Conservation (phyloP, 805 yeast species). For the Candida multigemmis region DNA sequence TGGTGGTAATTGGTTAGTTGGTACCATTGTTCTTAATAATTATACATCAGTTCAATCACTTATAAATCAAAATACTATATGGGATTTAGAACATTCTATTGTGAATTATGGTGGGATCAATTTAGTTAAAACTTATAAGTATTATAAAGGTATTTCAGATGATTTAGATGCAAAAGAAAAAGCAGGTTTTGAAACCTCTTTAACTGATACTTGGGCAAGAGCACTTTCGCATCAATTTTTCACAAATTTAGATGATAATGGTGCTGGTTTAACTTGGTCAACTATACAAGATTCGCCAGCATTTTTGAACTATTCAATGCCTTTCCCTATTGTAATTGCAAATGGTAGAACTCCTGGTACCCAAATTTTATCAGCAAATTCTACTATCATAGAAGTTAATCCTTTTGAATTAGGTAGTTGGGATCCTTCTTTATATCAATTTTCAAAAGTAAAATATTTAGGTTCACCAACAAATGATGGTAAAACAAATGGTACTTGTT, state of each 20-base stretch:
- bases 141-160: constrained; percentile 19
- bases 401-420: constrained; percentile 64
- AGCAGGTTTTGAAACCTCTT: constrained; percentile 26
- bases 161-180: constrained; percentile 21
- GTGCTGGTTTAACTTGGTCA: constrained; percentile 22
- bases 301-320: constrained; percentile 24
- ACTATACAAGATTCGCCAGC: constrained; percentile 12
- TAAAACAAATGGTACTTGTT: constrained; percentile 34
- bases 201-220: constrained; percentile 37
- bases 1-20: constrained; percentile 54
- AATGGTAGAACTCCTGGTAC: constrained; percentile 29
- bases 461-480: constrained; percentile 65
- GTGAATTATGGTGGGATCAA: constrained; percentile 56
- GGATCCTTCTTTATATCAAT: constrained; percentile 67
- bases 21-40: constrained; percentile 51
- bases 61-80: constrained; percentile 14
- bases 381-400: constrained; percentile 29
- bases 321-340: constrained; percentile 30
- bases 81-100: constrained; percentile 53
- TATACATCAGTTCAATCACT: constrained; percentile 43
- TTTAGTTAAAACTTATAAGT: constrained; percentile 56
- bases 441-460: constrained; percentile 57
- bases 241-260: constrained; percentile 13
- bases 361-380: constrained; percentile 18
- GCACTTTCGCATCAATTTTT: constrained; percentile 32